phyloP scores from a whole-genome alignment of 768 basidiomycete genomes.

The Hypholoma fasciculare region DNA sequence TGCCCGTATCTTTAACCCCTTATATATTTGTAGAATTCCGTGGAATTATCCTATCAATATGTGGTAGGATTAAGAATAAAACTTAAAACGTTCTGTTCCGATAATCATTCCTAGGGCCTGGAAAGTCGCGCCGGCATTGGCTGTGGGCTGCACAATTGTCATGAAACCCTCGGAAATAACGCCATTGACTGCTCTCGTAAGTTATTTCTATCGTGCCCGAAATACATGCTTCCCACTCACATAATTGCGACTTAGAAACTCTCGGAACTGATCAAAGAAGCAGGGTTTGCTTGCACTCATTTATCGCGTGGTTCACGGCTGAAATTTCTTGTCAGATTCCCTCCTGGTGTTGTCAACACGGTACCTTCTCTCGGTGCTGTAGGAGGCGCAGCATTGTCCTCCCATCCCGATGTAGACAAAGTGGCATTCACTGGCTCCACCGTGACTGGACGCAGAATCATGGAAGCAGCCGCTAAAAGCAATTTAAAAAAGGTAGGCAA shows the following conservation, averaged over 20 bases:
- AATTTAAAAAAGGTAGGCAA: conserved; percentile 87
- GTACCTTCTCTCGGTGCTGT: conserved; percentile 79
- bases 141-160: conserved; percentile 89
- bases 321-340: conserved; percentile 54
- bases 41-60: conserved; percentile 93
- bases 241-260: conserved; percentile 55
- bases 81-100: not conserved
- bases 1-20: conserved; percentile 3
- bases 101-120: conserved; percentile 54
- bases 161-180: conserved; percentile 94
- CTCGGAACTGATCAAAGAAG: conserved; percentile 78
- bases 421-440: conserved; percentile 96
- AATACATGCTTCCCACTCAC: conserved; percentile 2
- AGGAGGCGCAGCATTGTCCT: conserved; percentile 83
- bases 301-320: conserved; percentile 7
- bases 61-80: conserved; percentile 49
- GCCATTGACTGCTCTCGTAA: conserved; percentile 78
- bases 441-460: conserved; percentile 83
- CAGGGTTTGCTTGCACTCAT: conserved; percentile 56
- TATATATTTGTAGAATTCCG: conserved; percentile 58
- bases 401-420: conserved; percentile 88
- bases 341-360: conserved; percentile 89
- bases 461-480: conserved; percentile 89
- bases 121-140: conserved; percentile 93
- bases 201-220: conserved; percentile 17